Conservation (phyloP, 805 yeast species). For the Pichia phayaonensis region DNA sequence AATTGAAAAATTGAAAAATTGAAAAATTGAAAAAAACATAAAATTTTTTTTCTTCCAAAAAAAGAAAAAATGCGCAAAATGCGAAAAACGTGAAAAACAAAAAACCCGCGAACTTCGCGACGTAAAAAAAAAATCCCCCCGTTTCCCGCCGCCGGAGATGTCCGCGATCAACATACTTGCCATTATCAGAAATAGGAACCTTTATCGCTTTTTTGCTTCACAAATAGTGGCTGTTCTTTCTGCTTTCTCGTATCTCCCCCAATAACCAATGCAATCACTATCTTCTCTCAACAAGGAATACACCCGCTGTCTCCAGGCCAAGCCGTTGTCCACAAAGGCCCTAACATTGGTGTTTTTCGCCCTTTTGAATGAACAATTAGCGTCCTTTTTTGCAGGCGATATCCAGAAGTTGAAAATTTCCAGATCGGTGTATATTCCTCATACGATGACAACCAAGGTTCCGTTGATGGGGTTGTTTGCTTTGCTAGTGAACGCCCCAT, state of each 20-base stretch:
- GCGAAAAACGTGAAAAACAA: neutral
- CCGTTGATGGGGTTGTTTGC: slow-evolving; percentile 53
- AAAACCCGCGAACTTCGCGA: neutral
- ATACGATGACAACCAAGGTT: slow-evolving; percentile 38
- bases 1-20: neutral
- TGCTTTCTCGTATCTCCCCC: neutral
- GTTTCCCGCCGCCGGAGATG: neutral
- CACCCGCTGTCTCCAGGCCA: slow-evolving; percentile 14
- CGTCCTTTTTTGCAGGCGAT: slow-evolving; percentile 44
- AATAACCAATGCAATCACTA: neutral
- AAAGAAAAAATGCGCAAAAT: slow-evolving; percentile 4
- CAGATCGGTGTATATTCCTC: slow-evolving; percentile 27
- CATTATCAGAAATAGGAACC: neutral
- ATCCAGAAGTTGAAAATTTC: slow-evolving; percentile 10
- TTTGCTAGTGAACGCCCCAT: slow-evolving; percentile 45
- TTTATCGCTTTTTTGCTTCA: no score
- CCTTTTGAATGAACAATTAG: slow-evolving; percentile 50
- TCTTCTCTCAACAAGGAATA: neutral
- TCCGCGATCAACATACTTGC: neutral
- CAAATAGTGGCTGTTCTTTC: neutral
- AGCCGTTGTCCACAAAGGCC: slow-evolving; percentile 55
- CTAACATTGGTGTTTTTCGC: slow-evolving; percentile 49
- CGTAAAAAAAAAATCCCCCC: neutral
- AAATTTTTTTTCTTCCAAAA: neutral
- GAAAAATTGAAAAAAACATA: neutral